Conservation (phyloP, 2,329 filamentous ascomycete species). For the Corinectria fuckeliana region DNA sequence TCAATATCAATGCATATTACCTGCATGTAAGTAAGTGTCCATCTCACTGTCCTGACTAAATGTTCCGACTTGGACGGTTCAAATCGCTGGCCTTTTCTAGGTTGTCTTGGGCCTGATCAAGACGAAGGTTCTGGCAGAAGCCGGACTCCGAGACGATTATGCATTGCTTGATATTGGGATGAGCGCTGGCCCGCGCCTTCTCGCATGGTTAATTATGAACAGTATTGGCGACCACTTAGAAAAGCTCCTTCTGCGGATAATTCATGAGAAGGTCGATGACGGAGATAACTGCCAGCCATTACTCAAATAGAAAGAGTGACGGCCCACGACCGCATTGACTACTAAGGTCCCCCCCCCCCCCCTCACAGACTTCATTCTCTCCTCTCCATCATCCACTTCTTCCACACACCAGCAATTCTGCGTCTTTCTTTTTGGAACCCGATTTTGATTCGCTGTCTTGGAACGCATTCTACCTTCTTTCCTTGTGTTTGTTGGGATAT, state of each 20-base stretch:
- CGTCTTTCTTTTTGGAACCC: slow-evolving; percentile 28
- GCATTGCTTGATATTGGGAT: background rate
- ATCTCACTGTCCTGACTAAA: background rate
- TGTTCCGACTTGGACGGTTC: background rate
- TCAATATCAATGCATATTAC: background rate
- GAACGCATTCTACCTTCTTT: slow-evolving; percentile 28
- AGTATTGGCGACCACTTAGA: background rate
- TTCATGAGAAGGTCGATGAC: background rate
- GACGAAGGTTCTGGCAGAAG: background rate
- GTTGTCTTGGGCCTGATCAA: background rate
- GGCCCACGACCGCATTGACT: background rate
- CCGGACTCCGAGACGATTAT: background rate
- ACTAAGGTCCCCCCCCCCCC: background rate
- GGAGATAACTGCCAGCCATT: background rate
- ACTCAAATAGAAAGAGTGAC: background rate
- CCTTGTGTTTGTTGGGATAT: background rate
- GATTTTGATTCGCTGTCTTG: slow-evolving; percentile 37
- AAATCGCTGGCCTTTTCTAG: too few species aligned
- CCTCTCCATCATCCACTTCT: background rate
- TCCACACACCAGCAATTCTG: background rate
- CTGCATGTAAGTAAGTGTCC: background rate
- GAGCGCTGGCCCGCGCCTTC: background rate
- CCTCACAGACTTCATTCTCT: background rate
- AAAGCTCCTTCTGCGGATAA: background rate
- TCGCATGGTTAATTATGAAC: background rate